phyloP scores from a whole-genome alignment of 345 rosid genomes.

The Acer campestre region DNA sequence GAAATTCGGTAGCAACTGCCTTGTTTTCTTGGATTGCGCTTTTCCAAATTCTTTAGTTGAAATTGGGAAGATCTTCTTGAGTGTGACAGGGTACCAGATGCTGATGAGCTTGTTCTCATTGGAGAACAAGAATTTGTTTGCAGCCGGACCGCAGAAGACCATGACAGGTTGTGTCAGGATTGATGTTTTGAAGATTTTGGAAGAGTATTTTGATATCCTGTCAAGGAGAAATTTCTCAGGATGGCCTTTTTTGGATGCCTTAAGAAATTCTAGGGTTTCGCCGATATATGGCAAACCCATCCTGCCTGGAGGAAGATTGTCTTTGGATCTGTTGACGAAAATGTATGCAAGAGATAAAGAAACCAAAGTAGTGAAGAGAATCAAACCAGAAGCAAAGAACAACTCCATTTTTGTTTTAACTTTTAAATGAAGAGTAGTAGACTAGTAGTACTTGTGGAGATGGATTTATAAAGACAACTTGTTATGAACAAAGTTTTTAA shows the following conservation, averaged over 20 bases:
- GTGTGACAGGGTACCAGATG: constrained; percentile 49
- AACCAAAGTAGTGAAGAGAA: constrained; percentile 22
- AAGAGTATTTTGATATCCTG: constrained; percentile 32
- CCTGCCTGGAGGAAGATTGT: constrained; percentile 44
- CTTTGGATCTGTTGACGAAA: constrained; percentile 21
- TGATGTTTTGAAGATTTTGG: constrained; percentile 35
- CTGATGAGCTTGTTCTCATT: constrained; percentile 43
- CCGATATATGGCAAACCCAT: constrained; percentile 36
- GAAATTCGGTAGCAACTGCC: constrained; percentile 35
- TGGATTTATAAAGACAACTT: no score
- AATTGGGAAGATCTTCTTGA: constrained; percentile 41
- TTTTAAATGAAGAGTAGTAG: no score
- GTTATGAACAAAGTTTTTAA: no score
- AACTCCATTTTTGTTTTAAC: no score
- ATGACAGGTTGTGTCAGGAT: constrained; percentile 32
- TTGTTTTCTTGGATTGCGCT: constrained; percentile 37
- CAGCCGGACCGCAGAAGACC: constrained; percentile 37
- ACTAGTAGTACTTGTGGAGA: no score
- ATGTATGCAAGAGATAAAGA: neutral
- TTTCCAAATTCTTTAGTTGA: constrained; percentile 24
- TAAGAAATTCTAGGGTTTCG: constrained; percentile 40
- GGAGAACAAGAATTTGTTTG: constrained; percentile 46
- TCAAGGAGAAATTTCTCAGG: constrained; percentile 41
- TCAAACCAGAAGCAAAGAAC: no score
- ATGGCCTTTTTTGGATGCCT: constrained; percentile 37